Evolutionary conservation across 257 asterid species (phyloP).

Genomic region (Dorcoceras hygrometricum): DNA sequence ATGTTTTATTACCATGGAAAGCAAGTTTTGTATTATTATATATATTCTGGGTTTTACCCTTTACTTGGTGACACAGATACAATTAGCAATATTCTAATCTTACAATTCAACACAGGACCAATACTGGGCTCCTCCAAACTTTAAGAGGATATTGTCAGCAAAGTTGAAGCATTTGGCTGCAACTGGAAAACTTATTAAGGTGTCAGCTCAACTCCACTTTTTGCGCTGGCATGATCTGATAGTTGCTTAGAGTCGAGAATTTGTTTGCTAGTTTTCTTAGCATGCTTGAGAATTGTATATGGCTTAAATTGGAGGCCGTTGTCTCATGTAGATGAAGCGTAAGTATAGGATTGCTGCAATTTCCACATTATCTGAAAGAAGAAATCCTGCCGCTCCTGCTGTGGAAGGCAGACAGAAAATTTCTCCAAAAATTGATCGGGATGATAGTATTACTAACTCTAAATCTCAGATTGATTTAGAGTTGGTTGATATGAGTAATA

Average conservation of each 20-base stretch:
- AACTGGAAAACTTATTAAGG: slow-evolving; percentile 45
- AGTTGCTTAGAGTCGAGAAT: neutral
- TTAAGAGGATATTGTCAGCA: slow-evolving; percentile 43
- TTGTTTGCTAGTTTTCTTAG: neutral
- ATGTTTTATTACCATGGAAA: neutral
- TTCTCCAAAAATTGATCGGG: slow-evolving; percentile 26
- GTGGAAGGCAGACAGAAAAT: slow-evolving; percentile 32
- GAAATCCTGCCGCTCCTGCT: slow-evolving; percentile 25
- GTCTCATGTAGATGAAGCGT: slow-evolving; percentile 40
- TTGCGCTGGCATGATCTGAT: neutral
- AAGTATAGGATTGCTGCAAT: slow-evolving; percentile 31
- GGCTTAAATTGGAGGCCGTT: slow-evolving; percentile 2
- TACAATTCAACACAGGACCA: slow-evolving; percentile 32
- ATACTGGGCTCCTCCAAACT: slow-evolving; percentile 57
- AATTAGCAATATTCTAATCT: slow-evolving; percentile 9
- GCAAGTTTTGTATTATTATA: neutral
- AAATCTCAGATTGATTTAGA: slow-evolving; percentile 36
- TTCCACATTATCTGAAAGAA: slow-evolving; percentile 29
- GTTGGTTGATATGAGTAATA: slow-evolving; percentile 40
- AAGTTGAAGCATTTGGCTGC: slow-evolving; percentile 50
- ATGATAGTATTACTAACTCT: slow-evolving; percentile 23
- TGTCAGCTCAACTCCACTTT: slow-evolving; percentile 12
- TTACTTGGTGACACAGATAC: neutral
- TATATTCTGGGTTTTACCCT: neutral
- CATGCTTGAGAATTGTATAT: neutral